phyloP scores from a whole-genome alignment of 2,329 filamentous ascomycete species.

The Cytospora piceae region DNA sequence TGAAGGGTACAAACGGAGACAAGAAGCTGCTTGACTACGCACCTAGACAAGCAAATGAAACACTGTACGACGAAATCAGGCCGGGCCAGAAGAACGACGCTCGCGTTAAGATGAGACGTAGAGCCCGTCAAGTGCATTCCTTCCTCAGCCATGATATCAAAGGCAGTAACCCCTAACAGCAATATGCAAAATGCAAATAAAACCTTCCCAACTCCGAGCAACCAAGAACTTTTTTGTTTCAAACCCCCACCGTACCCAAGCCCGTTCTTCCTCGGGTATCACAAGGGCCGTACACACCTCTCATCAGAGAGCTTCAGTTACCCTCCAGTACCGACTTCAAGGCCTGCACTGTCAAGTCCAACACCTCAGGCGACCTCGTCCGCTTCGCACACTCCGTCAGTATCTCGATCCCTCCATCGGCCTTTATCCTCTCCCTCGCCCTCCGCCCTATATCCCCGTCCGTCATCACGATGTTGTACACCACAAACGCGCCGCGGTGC shows the following conservation, averaged over 20 bases:
- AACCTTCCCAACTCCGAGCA: not conserved
- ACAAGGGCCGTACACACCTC: not conserved
- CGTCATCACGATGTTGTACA: slow-evolving; percentile 72
- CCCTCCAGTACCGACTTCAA: slow-evolving; percentile 67
- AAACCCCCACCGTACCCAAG: not conserved
- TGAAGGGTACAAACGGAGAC: not conserved
- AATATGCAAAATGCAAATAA: not conserved
- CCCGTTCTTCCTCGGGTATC: not conserved
- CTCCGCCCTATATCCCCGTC: slow-evolving; percentile 67
- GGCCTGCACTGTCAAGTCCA: slow-evolving; percentile 72
- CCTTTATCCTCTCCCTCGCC: slow-evolving; percentile 63
- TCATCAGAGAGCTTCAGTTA: not conserved
- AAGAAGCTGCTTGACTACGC: not conserved
- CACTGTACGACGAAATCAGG: not conserved
- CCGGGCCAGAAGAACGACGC: not conserved
- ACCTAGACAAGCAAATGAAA: not conserved
- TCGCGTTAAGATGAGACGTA: not conserved
- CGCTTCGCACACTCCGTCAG: slow-evolving; percentile 73
- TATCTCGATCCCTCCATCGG: slow-evolving; percentile 66
- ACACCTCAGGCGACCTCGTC: slow-evolving; percentile 68
- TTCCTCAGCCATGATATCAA: not conserved
- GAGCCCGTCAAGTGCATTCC: not conserved
- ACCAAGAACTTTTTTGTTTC: not conserved
- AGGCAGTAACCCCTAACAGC: not conserved
- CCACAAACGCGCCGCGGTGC: slow-evolving; percentile 74